Conservation (phyloP, 805 yeast genomes). For the Cyberlindnera mrakii region DNA sequence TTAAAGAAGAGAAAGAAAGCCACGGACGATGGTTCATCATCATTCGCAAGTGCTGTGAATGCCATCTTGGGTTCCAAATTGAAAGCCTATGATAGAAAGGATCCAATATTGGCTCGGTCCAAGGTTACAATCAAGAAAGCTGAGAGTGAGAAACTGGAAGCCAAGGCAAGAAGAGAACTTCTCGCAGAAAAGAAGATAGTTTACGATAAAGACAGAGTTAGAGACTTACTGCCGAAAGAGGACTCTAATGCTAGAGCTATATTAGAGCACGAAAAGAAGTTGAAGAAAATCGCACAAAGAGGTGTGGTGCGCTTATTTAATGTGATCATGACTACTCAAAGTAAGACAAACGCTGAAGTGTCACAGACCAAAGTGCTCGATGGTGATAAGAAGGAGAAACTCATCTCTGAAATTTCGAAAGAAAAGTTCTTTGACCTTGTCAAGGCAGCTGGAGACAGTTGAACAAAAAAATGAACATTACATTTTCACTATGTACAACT, state of each 20-base stretch:
- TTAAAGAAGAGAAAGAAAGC: conserved; percentile 52
- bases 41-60: conserved; percentile 76
- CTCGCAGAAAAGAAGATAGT: conserved; percentile 64
- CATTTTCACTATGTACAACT: not conserved
- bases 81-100: conserved; percentile 83
- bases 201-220: conserved; percentile 62
- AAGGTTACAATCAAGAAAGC: conserved; percentile 61
- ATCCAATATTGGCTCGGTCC: conserved; percentile 87
- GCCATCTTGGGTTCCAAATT: conserved; percentile 80
- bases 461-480: not conserved
- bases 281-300: conserved; percentile 78
- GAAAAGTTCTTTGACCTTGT: conserved; percentile 87
- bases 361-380: conserved; percentile 37
- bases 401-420: conserved; percentile 75
- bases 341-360: conserved; percentile 46
- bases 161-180: conserved; percentile 69
- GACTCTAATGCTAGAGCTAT: conserved; percentile 51
- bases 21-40: conserved; percentile 62
- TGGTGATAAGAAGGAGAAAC: conserved; percentile 45
- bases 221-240: conserved; percentile 58
- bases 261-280: conserved; percentile 59
- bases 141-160: conserved; percentile 77
- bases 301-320: conserved; percentile 85
- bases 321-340: conserved; percentile 77
- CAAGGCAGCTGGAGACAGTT: conserved; percentile 60